Base-by-base conservation (phyloP, 805 yeast species). In the Komagataella mondaviorum region DNA sequence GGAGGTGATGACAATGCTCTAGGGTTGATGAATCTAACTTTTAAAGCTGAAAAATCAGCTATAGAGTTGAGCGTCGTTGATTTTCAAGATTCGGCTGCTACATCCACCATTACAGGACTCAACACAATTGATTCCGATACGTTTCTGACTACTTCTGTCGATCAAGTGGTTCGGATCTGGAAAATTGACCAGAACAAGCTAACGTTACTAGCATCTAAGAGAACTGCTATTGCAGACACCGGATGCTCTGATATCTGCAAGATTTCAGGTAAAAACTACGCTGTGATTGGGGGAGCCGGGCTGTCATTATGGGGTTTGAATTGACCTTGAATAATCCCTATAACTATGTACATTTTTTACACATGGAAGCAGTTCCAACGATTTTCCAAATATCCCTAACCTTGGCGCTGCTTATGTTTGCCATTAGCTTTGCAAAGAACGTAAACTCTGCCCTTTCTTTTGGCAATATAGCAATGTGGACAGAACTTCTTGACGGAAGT, bases 1-100 rank as follows among this genome's bases (percentile, higher is more conserved):
- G 97, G 96, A 36, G 98, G 99, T 51, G 99, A 93, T 62, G 99
- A 93, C 60, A 90, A 91, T 65, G 85, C 88, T 0, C 60, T 85
- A 3, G 75, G 71, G 1, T 60, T 77, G 1, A 64, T 73, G 1
- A 53, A 59, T 14, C 55, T 84, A 36, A 53, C 64, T 1, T 49
- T 68, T 6, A 63, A 66, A 1, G 60, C 57, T 7, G 57, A 63
- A 6, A 53, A 50, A 0, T 52, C 51, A 2, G 51, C 53, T 20
- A 55, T 58, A 1, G 50, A 62, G 3, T 60, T 30, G 39, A 77
- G 24, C 54, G 60, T 68, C 0, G 51, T 58, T 0, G 59, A 70
- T 0, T 72, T 75, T 55, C 64, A 68, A 4, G 69, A 68, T 7
- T 63, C 67, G 23, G 96, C 96, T 0, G 96, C 96, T 2, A 78